Evolutionary conservation across 2,329 filamentous ascomycete species (phyloP).

Genomic region (Aspergillus brasiliensis): DNA sequence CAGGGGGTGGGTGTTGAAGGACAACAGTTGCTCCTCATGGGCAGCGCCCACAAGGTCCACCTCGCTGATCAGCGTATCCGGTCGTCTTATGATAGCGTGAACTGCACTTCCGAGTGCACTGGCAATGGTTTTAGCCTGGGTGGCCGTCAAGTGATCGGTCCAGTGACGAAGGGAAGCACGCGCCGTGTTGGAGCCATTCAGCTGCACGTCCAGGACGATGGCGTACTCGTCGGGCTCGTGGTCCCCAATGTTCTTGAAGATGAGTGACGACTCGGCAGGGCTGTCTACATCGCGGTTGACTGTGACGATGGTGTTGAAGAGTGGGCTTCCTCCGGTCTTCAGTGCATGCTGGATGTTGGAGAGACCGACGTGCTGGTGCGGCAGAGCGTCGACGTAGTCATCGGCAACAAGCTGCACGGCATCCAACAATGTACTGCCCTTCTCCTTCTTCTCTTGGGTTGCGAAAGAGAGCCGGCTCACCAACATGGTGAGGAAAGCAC

Average conservation of each 20-base stretch:
- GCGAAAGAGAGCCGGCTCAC: not conserved
- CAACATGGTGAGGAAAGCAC: not conserved
- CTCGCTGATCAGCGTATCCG: not conserved
- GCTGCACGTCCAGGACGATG: not conserved
- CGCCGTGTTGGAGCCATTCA: not conserved
- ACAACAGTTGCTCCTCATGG: not conserved
- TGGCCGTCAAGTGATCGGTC: not conserved
- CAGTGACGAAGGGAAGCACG: not conserved
- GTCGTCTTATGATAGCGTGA: not conserved
- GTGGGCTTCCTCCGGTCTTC: not conserved
- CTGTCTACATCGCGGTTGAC: not conserved
- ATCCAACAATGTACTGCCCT: not conserved
- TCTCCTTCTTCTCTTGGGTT: not conserved
- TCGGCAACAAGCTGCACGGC: not conserved
- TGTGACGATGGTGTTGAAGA: not conserved
- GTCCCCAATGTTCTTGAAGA: not conserved
- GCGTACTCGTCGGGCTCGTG: not conserved
- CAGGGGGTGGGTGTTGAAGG: not conserved
- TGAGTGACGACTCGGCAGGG: not conserved
- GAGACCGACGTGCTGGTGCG: not conserved
- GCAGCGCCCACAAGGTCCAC: not conserved
- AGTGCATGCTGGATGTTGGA: not conserved
- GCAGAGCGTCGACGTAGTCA: not conserved
- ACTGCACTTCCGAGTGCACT: not conserved
- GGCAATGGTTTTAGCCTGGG: not conserved